Evolutionary conservation across 1,284 basidiomycete genomes (phyloP), one percentile per base, ranked within the genome.

Genomic region (Moniliophthora roreri): DNA sequence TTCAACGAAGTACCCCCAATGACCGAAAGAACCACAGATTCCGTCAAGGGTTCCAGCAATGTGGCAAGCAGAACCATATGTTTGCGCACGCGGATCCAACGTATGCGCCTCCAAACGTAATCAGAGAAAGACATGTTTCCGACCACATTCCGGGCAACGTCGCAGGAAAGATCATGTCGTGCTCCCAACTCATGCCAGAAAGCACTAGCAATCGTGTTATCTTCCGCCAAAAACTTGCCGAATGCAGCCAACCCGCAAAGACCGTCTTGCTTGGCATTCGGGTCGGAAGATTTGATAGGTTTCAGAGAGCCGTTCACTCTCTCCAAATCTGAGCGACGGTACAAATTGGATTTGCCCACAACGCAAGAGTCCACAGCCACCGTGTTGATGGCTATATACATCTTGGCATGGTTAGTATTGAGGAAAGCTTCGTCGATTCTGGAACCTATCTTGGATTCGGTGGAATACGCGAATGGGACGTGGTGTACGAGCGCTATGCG

Each of bases 361-460:
- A 99, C 93, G 68, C 97, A 99, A 0, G 93, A 96, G 50, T 98
- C 97, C 53, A 98, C 73, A 4, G 87, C 88, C 45, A 91, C 74
- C 0, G 85, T 78, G 70, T 97, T 97, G 69, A 99, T 93, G 8
- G 95, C 95, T 50, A 98, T 80, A 66, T 99, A 99, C 96, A 99
- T 99, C 70, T 97, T 98, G 13, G 96, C 96, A 65, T 99, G 97
- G 50, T 94, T 98, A 4, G 94, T 96, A 67, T 96, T 97, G 48
- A 99, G 75, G 67, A 98, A 99, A 1, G 92, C 93, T 56, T 93
- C 89, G 71, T 99, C 97, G 35, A 99, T 79, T 54, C 85, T 79
- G 13, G 94, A 89, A 0, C 95, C 97, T 55, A 93, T 73, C 60
- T 71, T 72, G 36, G 74, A 71, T 66, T 84, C 78, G 66, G 81